phyloP scores from a whole-genome alignment of 768 basidiomycete species.

The Gloeostereum incarnatum region DNA sequence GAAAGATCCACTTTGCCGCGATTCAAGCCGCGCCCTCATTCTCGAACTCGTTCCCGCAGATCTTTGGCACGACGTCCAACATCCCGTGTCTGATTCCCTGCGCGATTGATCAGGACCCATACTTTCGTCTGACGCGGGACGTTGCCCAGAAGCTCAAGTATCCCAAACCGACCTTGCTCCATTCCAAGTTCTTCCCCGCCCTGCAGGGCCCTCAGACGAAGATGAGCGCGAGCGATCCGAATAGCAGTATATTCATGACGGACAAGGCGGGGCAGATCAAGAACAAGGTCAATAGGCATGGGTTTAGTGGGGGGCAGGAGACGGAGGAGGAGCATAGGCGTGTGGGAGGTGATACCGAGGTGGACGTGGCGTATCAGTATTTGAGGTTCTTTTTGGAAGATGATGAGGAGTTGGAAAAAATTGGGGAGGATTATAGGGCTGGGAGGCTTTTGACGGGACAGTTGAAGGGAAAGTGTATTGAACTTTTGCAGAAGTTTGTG shows the following conservation, averaged over 20 bases:
- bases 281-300: constrained; percentile 94
- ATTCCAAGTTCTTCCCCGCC: constrained; percentile 97
- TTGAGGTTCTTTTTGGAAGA: constrained; percentile 92
- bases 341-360: constrained; percentile 86
- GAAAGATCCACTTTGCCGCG: constrained; percentile 93
- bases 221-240: constrained; percentile 95
- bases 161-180: constrained; percentile 87
- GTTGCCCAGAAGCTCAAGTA: constrained; percentile 91
- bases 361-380: constrained; percentile 95
- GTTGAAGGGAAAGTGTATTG: constrained; percentile 84
- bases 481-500: constrained; percentile 73
- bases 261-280: constrained; percentile 91
- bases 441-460: constrained; percentile 85
- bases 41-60: constrained; percentile 97
- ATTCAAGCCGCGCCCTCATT: constrained; percentile 96
- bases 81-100: constrained; percentile 95
- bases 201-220: constrained; percentile 97
- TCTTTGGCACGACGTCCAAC: constrained; percentile 76
- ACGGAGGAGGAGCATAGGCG: constrained; percentile 92
- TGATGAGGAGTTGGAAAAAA: constrained; percentile 72
- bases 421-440: constrained; percentile 91
- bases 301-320: constrained; percentile 92
- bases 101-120: constrained; percentile 95
- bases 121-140: constrained; percentile 97
- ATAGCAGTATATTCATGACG: constrained; percentile 93